Base-by-base conservation (phyloP, 176 grass and related monocot genomes). In the Aegilops tauschii region DNA sequence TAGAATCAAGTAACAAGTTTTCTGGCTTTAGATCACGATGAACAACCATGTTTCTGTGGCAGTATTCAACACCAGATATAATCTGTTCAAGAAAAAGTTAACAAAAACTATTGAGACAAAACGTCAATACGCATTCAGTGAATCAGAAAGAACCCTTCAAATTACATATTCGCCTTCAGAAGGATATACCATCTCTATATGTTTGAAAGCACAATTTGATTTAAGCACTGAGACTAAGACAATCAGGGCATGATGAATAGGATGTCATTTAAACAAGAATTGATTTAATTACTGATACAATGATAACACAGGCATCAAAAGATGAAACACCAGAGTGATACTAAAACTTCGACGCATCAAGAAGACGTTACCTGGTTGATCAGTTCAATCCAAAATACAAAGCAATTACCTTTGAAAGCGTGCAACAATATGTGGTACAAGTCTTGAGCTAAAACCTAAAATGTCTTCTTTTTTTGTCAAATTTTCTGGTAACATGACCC, bases 11-110 rank as follows among this genome's bases (percentile, higher is more conserved):
- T 80, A 99, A 85, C 67, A 98, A 49, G 79, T 98, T 98, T 83
- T 98, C 94, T 61, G 89, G 97, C 83, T 96, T 96, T 32, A 98
- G 88, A 89, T 98, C 97, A 75, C 90, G 90, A 91, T 98, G 97
- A 61, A 94, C 97, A 17, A 96, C 89, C 97, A 94, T 99, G 80
- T 96, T 99, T 89, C 94, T 96, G 58, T 99, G 94, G 75, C 94
- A 99, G 83, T 99, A 99, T 75, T 94, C 94, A 40, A 98, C 93
- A 68, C 97, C 92, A 77, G 90, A 96, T 94, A 98, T 93, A 71
- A 96, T 91, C 97, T 98, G 90, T 88, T 76, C 80, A 87, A 75
- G 37, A 40, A 40, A 40, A 40, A 40, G 37, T 39, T 12, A 79
- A 61, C 1, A 8, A 20, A 58, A 89, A 65, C 34, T 39, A 73